Evolutionary conservation across 257 asterid species (phyloP), one percentile per base, ranked within the genome.

Genomic region (Nicotiana benthamiana): DNA sequence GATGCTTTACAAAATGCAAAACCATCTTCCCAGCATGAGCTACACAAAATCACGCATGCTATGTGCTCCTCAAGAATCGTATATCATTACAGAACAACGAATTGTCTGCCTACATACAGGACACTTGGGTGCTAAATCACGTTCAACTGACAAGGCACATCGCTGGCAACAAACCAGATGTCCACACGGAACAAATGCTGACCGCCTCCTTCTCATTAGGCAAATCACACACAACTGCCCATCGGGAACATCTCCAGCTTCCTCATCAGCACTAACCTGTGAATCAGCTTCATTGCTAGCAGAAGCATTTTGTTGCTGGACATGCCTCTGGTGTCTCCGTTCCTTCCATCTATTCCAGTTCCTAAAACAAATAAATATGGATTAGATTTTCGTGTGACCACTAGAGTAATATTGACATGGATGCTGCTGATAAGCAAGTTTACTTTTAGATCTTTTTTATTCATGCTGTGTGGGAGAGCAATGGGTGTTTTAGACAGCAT

Each of bases 111-210:
- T 89, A 86, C 99, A 96, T 0, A 94, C 87, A 4, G 99, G 99
- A 75, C 98, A 94, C 84, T 89, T 90, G 1, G 97, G 97, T 20
- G 91, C 74, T 63, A 27, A 60, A 54, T 91, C 97, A 22, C 93
- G 97, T 85, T 89, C 95, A 62, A 96, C 88, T 40, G 90, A 84
- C 80, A 87, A 87, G 59, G 97, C 98, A 75, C 98, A 92, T 20
- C 88, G 91, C 57, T 89, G 97, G 86, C 99, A 96, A 81, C 98
- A 96, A 80, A 90, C 97, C 27, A 89, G 87, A 84, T 96, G 99
- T 12, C 98, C 99, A 67, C 99, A 96, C 1, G 99, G 99, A 74
- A 93, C 77, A 62, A 96, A 96, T 70, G 97, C 99, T 68, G 96
- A 91, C 1, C 90, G 87, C 20, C 94, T 89, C 87, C 98, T 92